These are phyloP conservation scores for Penicillium canescens DNA, from an alignment of 495 filamentous ascomycete species.

Conservation along the genomic window DNA sequence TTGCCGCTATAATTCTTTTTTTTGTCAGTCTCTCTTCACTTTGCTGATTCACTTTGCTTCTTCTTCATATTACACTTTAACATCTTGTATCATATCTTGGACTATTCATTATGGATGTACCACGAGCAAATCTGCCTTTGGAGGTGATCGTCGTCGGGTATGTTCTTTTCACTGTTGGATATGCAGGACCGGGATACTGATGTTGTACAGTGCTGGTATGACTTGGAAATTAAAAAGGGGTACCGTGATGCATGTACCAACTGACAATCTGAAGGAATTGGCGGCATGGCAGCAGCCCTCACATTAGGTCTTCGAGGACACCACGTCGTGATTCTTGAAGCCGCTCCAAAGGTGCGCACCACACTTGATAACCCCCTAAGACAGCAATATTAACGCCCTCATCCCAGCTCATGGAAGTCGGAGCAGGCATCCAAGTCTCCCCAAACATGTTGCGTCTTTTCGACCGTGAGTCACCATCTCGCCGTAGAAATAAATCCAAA, in stretches of 20 bases:
- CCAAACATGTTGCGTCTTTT: conserved; percentile 75
- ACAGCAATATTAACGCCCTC: conserved; percentile 7
- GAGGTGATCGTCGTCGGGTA: conserved; percentile 40
- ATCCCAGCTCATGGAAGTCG: conserved; percentile 57
- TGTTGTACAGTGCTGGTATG: conserved; percentile 36
- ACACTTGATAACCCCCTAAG: background rate
- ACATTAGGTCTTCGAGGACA: conserved; percentile 56
- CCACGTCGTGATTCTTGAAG: conserved; percentile 38
- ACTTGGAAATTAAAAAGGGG: background rate
- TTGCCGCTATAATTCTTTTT: too few relatives aligned
- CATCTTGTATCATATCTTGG: background rate
- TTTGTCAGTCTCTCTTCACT: too few relatives aligned
- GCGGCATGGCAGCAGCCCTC: conserved; percentile 65
- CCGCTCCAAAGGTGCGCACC: conserved; percentile 33
- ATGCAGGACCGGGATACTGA: conserved; percentile 9
- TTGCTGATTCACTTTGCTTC: too few relatives aligned
- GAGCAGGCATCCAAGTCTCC: conserved; percentile 78
- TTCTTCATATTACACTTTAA: too few relatives aligned
- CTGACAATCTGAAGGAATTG: conserved; percentile 50
- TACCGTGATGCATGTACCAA: background rate
- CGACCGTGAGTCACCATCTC: conserved; percentile 43
- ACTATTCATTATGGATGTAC: conserved; percentile 17
- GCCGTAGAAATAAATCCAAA: background rate
- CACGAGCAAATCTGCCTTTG: conserved; percentile 28
- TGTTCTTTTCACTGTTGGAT: conserved; percentile 2